A percentile compares a stretch with the other conserved stretches of the same genome.
Evolutionary conservation across 1,284 basidiomycete genomes (phyloP).

Genomic region (Salmacisia buchloeana): DNA sequence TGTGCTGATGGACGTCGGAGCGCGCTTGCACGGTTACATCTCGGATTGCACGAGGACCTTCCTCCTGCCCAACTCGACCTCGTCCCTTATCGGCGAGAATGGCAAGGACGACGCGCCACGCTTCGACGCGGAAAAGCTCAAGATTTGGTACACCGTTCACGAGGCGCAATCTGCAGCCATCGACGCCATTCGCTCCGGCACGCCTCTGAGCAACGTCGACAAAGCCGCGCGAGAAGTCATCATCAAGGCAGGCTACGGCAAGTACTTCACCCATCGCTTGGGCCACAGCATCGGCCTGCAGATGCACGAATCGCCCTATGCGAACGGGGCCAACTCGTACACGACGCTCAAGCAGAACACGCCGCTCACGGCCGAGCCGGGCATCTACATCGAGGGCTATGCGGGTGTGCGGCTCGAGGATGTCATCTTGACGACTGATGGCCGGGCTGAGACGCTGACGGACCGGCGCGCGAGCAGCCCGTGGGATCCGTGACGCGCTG

Average conservation of each 20-base stretch:
- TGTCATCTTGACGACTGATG: constrained; percentile 65
- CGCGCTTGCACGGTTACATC: constrained; percentile 58
- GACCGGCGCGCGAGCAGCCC: neutral
- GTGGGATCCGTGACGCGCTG: neutral
- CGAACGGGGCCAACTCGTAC: constrained; percentile 64
- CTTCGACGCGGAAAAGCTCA: constrained; percentile 29
- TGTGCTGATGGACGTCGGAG: constrained; percentile 72
- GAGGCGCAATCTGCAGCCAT: constrained; percentile 63
- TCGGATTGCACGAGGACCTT: constrained; percentile 22
- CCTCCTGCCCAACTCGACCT: constrained; percentile 55
- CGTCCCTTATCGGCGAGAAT: constrained; percentile 62
- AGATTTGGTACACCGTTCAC: constrained; percentile 65
- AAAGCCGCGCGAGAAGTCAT: constrained; percentile 62
- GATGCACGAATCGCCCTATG: constrained; percentile 73
- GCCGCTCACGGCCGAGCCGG: constrained; percentile 76
- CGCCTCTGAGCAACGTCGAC: constrained; percentile 62
- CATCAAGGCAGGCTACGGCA: constrained; percentile 54
- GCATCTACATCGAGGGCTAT: constrained; percentile 70
- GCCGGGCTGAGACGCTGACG: constrained; percentile 51
- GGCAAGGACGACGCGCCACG: constrained; percentile 59
- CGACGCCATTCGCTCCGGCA: constrained; percentile 55
- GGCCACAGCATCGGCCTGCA: constrained; percentile 79
- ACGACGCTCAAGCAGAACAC: constrained; percentile 61
- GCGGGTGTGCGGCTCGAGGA: constrained; percentile 76
- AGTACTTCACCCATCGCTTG: constrained; percentile 73